phyloP scores from a whole-genome alignment of 1,284 basidiomycete species.

The Leccinum pachyderme region DNA sequence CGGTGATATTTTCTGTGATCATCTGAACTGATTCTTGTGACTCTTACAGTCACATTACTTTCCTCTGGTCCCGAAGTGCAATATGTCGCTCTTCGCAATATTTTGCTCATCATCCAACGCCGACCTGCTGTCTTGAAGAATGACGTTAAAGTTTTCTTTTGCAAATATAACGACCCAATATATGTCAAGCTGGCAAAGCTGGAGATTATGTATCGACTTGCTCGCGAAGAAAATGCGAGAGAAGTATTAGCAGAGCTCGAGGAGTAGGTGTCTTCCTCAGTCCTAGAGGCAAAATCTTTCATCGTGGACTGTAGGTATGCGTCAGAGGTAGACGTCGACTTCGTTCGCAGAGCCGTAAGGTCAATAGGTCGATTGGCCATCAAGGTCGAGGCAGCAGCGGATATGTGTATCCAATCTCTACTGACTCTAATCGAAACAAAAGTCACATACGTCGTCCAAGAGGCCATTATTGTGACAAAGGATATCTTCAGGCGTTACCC shows the following conservation, averaged over 20 bases:
- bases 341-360: constrained; percentile 95
- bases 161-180: constrained; percentile 99
- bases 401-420: constrained; percentile 86
- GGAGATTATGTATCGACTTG: constrained; percentile 97
- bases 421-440: constrained; percentile 90
- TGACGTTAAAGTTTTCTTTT: constrained; percentile 99
- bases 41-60: constrained; percentile 77
- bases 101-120: constrained; percentile 94
- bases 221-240: constrained; percentile 85
- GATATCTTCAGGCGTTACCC: constrained; percentile 98
- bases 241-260: constrained; percentile 93
- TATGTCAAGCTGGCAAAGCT: constrained; percentile 99
- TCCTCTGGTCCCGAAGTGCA: constrained; percentile 98
- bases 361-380: constrained; percentile 96
- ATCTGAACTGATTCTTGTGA: constrained; percentile 7
- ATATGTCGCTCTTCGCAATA: constrained; percentile 96
- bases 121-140: constrained; percentile 91
- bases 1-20: background rate
- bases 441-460: constrained; percentile 96
- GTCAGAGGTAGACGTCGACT: constrained; percentile 97
- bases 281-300: constrained; percentile 1
- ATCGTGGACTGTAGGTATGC: constrained; percentile 69
- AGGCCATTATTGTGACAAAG: constrained; percentile 96
- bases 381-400: constrained; percentile 90
- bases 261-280: constrained; percentile 61